Base-by-base conservation (phyloP, 2,329 filamentous ascomycete genomes). In the Elsinoe ampelina region DNA sequence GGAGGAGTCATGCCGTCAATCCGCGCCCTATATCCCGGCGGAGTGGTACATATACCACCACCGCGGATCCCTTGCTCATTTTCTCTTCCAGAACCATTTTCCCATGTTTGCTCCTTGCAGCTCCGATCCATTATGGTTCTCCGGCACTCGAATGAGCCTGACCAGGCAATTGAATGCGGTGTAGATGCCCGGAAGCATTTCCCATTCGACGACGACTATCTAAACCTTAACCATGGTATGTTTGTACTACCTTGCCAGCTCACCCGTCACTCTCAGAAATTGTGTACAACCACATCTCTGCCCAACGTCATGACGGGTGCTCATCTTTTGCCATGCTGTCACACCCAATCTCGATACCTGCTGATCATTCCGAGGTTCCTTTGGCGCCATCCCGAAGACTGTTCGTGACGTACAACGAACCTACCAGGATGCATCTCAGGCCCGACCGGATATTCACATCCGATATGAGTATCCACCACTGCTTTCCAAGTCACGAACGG, bases 221-320 rank as follows among this genome's bases (percentile, higher is more conserved):
- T 75, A 54, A 90, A 89, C 66, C 73, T 95, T 55, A 95, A 95
- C 68, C 86, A 95, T 66, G 88, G 87, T 87, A 72, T 62, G 67
- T 59, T 52, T 15, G 39, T 20, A 3, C 45, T 22, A 51, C 51
- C 43, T 26, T 43, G 51, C 52, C 51, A 52, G 60, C 47, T 34
- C 36, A 55, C 17, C 35, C n/a, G n/a, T 22, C 19, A 38, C n/a
- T 35, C 4, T 26, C 48, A 36, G 22, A n/a, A 6, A 11, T 26
- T 35, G 48, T 52, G 35, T 30, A 30, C 48, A 6, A 52, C 48
- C 48, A 52, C 48, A 39, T 20, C 17, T 19, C 12, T 38, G n/a
- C 32, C 35, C 32, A 52, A 52, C 22, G 36, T 43, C 52, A 55
- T 55, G n/a, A 42, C 22, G 26, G 19, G 26, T 30, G 26, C 26